Conservation (phyloP, 306 rosid species). For the Benincasa hispida region DNA sequence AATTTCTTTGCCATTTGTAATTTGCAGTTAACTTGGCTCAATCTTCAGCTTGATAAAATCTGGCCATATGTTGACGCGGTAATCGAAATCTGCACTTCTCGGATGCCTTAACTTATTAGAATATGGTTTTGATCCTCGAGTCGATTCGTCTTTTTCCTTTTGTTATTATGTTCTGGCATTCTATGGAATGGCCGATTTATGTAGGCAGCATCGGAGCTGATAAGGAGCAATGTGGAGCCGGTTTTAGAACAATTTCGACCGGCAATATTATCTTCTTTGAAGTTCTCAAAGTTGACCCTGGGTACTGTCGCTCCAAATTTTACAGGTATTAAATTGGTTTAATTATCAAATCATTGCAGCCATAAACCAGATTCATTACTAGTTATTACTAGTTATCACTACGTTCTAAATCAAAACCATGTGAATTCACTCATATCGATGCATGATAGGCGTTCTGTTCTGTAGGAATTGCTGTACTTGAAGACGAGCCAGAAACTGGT, state of each 20-base stretch:
- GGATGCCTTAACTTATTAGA: not conserved
- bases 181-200: conserved; percentile 1
- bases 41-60: conserved; percentile 39
- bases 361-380: not conserved
- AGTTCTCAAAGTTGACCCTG: conserved; percentile 75
- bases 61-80: conserved; percentile 86
- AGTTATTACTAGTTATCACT: not conserved
- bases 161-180: not conserved
- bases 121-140: not conserved
- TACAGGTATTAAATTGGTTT: conserved; percentile 39
- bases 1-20: conserved; percentile 14
- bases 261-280: conserved; percentile 44
- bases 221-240: conserved; percentile 60
- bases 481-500: conserved; percentile 35
- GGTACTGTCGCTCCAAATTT: conserved; percentile 90
- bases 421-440: not conserved
- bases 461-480: conserved; percentile 56
- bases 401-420: not conserved
- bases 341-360: not conserved
- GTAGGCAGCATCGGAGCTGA: conserved; percentile 82
- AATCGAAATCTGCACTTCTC: conserved; percentile 8
- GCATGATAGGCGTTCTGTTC: conserved; percentile 2
- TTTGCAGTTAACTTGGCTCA: conserved; percentile 78
- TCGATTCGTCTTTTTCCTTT: not conserved
- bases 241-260: conserved; percentile 75